phyloP scores from a whole-genome alignment of 2,329 filamentous ascomycete species.

The Fusarium nanum region DNA sequence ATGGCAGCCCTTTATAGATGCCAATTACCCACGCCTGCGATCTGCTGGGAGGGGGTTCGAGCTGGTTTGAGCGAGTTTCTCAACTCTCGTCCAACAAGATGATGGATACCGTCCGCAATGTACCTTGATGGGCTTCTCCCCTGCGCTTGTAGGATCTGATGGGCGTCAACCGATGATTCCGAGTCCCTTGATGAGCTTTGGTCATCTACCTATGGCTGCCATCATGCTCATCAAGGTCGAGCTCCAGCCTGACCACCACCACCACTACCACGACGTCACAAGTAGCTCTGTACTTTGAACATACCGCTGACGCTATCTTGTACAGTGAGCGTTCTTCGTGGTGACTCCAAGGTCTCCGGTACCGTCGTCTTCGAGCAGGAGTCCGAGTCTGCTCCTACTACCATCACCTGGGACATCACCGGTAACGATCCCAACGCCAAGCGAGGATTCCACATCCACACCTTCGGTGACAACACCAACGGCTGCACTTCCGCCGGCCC shows the following conservation, averaged over 20 bases:
- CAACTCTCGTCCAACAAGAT: slow-evolving; percentile 55
- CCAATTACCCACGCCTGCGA: slow-evolving; percentile 26
- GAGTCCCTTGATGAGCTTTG: slow-evolving; percentile 51
- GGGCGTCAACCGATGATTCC: slow-evolving; percentile 14
- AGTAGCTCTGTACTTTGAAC: neutral
- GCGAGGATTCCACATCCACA: slow-evolving; percentile 98
- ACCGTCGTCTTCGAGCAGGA: slow-evolving; percentile 96
- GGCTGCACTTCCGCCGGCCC: slow-evolving; percentile 98
- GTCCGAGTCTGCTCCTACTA: slow-evolving; percentile 83
- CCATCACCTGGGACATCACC: slow-evolving; percentile 89
- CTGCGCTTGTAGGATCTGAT: slow-evolving; percentile 17
- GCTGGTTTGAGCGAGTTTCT: slow-evolving; percentile 71
- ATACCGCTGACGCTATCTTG: slow-evolving; percentile 36
- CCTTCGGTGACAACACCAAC: slow-evolving; percentile 99
- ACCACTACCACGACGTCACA: neutral
- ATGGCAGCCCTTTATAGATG: slow-evolving; percentile 46
- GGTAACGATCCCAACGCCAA: slow-evolving; percentile 95
- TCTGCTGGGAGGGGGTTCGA: slow-evolving; percentile 50
- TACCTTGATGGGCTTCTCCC: slow-evolving; percentile 59
- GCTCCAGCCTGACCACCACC: neutral
- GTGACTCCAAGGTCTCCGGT: slow-evolving; percentile 95
- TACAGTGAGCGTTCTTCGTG: slow-evolving; percentile 93
- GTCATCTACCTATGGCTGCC: slow-evolving; percentile 11
- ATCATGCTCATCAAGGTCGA: slow-evolving; percentile 9
- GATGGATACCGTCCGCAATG: slow-evolving; percentile 35